phyloP scores from a whole-genome alignment of 2,329 filamentous ascomycete species.

The Cladosporium sp. region DNA sequence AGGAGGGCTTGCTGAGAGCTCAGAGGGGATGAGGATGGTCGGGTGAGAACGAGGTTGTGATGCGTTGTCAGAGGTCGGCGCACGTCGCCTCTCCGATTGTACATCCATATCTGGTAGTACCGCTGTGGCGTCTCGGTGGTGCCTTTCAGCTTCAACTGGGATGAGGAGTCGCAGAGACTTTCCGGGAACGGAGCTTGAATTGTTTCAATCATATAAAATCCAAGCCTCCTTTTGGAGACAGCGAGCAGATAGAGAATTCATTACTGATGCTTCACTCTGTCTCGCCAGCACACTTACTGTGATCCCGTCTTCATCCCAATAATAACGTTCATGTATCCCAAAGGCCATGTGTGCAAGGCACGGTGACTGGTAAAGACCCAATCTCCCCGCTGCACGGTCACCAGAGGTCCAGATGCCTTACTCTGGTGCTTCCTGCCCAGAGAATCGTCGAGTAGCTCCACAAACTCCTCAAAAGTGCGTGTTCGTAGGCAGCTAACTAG shows the following conservation, averaged over 20 bases:
- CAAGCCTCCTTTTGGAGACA: background rate
- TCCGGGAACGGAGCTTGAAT: no score
- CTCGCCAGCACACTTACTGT: background rate
- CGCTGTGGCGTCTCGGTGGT: background rate
- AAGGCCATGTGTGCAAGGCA: conserved; percentile 49
- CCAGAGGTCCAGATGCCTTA: conserved; percentile 18
- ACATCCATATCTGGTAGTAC: no score
- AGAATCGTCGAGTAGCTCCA: conserved; percentile 53
- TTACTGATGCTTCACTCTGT: background rate
- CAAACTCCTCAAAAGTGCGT: conserved; percentile 65
- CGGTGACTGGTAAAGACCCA: conserved; percentile 47
- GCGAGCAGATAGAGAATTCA: background rate
- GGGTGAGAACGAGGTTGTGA: background rate
- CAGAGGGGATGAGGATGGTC: background rate
- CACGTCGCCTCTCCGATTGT: background rate
- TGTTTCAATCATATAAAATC: background rate
- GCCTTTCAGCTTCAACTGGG: background rate
- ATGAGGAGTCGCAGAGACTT: background rate
- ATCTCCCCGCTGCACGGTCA: conserved; percentile 28
- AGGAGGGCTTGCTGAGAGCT: background rate
- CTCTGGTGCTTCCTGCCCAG: conserved; percentile 43
- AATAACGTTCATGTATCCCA: conserved; percentile 50
- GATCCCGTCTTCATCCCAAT: conserved; percentile 34
- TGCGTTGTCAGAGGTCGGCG: background rate
- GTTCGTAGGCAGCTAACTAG: conserved; percentile 67